Evolutionary conservation across 2,329 filamentous ascomycete species (phyloP), one percentile per base, ranked within the genome.

Genomic region (Diplocarpon mali): DNA sequence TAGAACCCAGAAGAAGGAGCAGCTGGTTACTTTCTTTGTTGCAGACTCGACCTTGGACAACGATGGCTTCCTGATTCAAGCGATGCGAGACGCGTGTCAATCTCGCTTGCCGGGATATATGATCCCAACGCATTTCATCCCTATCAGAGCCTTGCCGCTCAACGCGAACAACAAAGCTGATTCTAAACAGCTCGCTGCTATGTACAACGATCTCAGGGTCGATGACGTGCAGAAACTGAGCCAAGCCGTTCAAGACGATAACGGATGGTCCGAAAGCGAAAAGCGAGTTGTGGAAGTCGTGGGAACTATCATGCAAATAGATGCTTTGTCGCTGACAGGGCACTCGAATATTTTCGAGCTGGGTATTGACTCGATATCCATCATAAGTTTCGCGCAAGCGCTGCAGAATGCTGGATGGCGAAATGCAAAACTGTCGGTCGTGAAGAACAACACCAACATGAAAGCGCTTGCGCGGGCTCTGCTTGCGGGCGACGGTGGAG

Each of bases 131-230:
- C 85, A 92, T 57, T 78, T 93, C 47, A 67, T 95, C 17, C 75
- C 74, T 3, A 65, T 95, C 7, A 72, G 78, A 0, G 71, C 67
- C 7, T 78, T 95, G 43, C 89, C 89, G 0, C 69, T 95, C 0
- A 93, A 86, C 1, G 69, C 84, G 6, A 95, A 95, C 62, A 95
- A 95, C 64, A 95, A 95, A 60, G 82, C 83, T 0, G 88, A 95
- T 56, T 70, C 72, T 6, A 90, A 83, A 57, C 69, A 71, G 30
- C 65, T 95, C 2, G 80, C 75, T 46, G 63, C 65, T 0, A 64
- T 93, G 1, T 95, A 90, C 57, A 64, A 73, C 9, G 65, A 67
- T 0, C 60, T 90, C 2, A 70, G 73, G 30, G 37, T 58, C 0
- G 75, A 78, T 29, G 68, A 80, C 8, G 65, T 93, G 15, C 77